Evolutionary conservation across 2,329 filamentous ascomycete species (phyloP), one percentile per base, ranked within the genome.

Genomic region (Beauveria sp.): DNA sequence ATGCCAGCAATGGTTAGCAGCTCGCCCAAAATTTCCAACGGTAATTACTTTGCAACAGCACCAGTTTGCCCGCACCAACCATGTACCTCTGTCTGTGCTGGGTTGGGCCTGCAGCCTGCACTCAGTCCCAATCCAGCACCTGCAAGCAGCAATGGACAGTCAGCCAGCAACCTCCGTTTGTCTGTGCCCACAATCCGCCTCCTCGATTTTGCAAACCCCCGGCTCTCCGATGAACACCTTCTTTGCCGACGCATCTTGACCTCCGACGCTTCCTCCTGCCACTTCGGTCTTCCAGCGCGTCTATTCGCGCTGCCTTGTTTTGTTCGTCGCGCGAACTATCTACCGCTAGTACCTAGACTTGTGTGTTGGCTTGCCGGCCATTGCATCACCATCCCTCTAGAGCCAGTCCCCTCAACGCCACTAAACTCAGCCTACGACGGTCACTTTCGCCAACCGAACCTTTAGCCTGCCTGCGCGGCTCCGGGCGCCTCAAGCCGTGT

Each of bases 121-220:
- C n/a, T 22, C 43, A n/a, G 43, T 46, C n/a, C 20, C 20, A 46
- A 20, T 46, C n/a, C 26, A 30, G 40, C 40, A 20, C 37, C 57
- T 52, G 46, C 48, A 24, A 3, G 28, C 44, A 37, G 34, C 34
- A 16, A 37, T 41, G 20, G 20, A 26, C 43, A 41, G n/a, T 47
- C 44, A 57, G 55, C 37, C 50, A 53, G 51, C n/a, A 30, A 53
- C 51, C 52, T 54, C 52, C 52, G 52, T 54, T 54, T 55, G 43
- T 34, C 55, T 40, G 28, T 50, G 56, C 20, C 47, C 56, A 50
- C 55, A 37, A n/a, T 59, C 47, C 47, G 37, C 37, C 47, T 51
- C 37, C 56, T 59, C 56, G 47, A 59, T 59, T 59, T 52, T 59
- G 44, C 55, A 58, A 50, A 56, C 30, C 55, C 34, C 55, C 53